Evolutionary conservation across 2,329 filamentous ascomycete species (phyloP), one percentile per base, ranked within the genome.

Genomic region (Cladosporium cucumerinum): DNA sequence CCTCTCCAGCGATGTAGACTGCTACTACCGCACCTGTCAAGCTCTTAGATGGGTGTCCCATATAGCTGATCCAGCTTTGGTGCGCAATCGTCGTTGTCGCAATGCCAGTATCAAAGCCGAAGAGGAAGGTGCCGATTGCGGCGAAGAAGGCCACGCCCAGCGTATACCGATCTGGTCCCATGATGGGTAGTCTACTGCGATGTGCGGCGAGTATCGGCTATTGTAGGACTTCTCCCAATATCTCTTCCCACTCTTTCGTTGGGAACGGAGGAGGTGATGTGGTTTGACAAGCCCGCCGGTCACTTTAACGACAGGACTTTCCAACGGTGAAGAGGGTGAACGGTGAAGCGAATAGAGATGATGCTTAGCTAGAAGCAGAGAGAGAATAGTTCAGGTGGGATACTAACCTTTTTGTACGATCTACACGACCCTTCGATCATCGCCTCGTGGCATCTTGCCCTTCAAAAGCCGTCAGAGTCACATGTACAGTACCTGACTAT

Each of bases 51-150:
- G 85, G 85, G 57, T 84, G 71, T 14, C 78, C 63, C 84, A 87
- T 87, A 72, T 87, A 87, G 51, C 84, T 78, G 52, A 84, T 81
- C 84, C 84, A 87, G 70, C 83, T 86, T 69, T 84, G 71, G 70
- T 87, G 85, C 2, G 85, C 84, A 64, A 87, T 87, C 23, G 85
- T 86, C 18, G 84, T 86, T 14, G 85, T 87, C 5, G 84, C 84
- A 63, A 86, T 86, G 30, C 85, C 85, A 0, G 84, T 86, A 71
- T 86, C 85, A 66, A 86, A 86, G 2, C 84, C 85, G 72, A 85
- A 87, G 63, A 86, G 78, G 72, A 86, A 86, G 0, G 85, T 86
- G 67, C 84, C 85, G 61, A 86, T 84, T 23, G 83, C 84, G 43
- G 84, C 84, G 72, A 86, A 86, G 43, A 85, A 71, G 57, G 83